Evolutionary conservation across 2,329 filamentous ascomycete species (phyloP).

Genomic region (Bipolaris victoriae): DNA sequence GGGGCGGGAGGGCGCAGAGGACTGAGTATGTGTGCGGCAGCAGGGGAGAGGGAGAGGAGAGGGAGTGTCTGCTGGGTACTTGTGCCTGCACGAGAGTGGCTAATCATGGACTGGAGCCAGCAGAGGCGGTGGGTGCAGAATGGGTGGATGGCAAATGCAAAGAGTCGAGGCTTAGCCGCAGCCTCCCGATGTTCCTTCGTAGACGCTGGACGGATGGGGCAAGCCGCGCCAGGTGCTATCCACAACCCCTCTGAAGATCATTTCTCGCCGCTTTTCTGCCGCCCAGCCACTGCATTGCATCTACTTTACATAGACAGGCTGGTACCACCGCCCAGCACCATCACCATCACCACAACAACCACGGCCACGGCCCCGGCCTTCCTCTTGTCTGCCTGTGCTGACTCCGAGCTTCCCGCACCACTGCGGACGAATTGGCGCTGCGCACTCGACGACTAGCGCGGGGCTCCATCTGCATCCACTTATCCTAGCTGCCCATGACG

Average conservation of each 20-base stretch:
- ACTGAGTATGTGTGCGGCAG: no score
- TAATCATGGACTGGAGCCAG: neutral
- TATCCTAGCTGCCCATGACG: conserved; percentile 26
- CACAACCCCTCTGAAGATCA: conserved; percentile 18
- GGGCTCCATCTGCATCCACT: conserved; percentile 12
- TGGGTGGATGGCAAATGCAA: neutral
- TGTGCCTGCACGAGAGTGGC: neutral
- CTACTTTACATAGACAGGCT: neutral
- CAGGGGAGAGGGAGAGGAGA: neutral
- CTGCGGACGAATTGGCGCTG: conserved; percentile 12
- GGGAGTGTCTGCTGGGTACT: neutral
- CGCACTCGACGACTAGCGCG: conserved; percentile 15
- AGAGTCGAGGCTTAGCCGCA: conserved; percentile 15
- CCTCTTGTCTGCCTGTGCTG: neutral
- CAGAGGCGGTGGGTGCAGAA: neutral
- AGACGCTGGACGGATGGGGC: conserved; percentile 8
- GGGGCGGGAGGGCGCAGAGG: neutral
- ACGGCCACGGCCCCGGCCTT: conserved; percentile 1
- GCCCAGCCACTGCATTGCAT: neutral
- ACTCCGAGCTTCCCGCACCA: conserved; percentile 17
- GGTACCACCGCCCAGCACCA: neutral
- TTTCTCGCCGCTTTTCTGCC: conserved; percentile 13
- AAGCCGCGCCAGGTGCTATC: conserved; percentile 14
- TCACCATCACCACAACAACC: neutral
- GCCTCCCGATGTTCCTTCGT: conserved; percentile 12